Evolutionary conservation across 305 asterid genomes (phyloP), one percentile per base, ranked within the genome.

Genomic region (Plantago coronopus): DNA sequence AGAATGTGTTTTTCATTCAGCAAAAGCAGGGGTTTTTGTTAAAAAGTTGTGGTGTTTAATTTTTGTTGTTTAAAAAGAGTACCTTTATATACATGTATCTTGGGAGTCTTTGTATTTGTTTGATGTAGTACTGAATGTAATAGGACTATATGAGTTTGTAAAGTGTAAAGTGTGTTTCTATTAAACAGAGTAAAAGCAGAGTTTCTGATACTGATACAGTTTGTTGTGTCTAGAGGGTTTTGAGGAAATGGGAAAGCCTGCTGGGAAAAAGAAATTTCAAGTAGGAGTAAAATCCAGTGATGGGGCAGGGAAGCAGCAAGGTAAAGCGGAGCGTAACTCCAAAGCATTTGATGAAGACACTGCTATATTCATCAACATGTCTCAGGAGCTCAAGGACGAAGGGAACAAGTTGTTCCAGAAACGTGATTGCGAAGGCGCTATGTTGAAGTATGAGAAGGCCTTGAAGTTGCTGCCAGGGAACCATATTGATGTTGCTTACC

Each of bases 371-470:
- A 82, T 87, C 76, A 76, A 70, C 72, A 83, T 87, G 96, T 87
- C 97, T 56, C 94, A 78, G 31, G 97, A 90, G 59, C 68, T 90
- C 74, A 90, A 85, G 83, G 97, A 90, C 45, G 97, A 90, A 65
- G 97, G 96, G 22, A 83, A 85, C 81, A 83, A 50, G 43, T 63
- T 86, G 61, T 85, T 76, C 74, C 94, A 88, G 81, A 88, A 70
- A 57, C 98, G 70, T 0, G 96, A 91, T 57, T 89, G 79, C 13
- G 98, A 91, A 69, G 98, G 98, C 11, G 91, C 98, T n/a, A 85
- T 91, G 96, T 74, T 91, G 72, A 86, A 82, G 83, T 91, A 82
- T 51, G 95, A 88, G 72, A 91, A 91, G 74, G 94, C 98, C 67
- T 83, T 91, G 67, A 88, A 83, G 48, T 69, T 91, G 76, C 81